Conservation (phyloP, 495 filamentous ascomycete species). For the Penicillium robsamsonii region DNA sequence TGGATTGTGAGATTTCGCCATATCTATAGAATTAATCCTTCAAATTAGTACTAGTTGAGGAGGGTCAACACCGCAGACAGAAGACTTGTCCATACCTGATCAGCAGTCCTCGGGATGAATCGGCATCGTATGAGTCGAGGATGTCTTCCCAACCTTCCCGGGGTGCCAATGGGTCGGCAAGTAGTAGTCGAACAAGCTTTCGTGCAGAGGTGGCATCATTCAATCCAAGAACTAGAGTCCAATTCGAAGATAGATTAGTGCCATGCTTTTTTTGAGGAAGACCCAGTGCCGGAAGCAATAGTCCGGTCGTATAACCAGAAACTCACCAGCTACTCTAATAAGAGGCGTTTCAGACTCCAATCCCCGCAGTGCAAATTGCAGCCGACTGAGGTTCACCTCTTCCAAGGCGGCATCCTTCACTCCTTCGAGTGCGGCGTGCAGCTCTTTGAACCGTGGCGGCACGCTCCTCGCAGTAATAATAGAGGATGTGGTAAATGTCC, state of each 20-base stretch:
- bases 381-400: constrained; percentile 69
- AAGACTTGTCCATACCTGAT: constrained; percentile 47
- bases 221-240: constrained; percentile 50
- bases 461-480: constrained; percentile 33
- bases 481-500: constrained; percentile 28
- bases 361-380: constrained; percentile 77
- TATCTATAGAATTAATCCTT: constrained; percentile 37
- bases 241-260: constrained; percentile 3
- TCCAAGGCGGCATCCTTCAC: constrained; percentile 61
- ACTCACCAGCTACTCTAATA: constrained; percentile 67
- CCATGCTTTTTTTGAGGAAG: not conserved
- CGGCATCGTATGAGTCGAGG: constrained; percentile 48
- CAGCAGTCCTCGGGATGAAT: constrained; percentile 52
- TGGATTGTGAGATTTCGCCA: constrained; percentile 47
- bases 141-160: constrained; percentile 69
- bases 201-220: constrained; percentile 48
- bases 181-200: constrained; percentile 64
- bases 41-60: not conserved
- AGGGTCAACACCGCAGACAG: not conserved
- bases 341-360: constrained; percentile 63
- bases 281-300: not conserved
- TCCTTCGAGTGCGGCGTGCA: constrained; percentile 60
- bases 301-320: not conserved
- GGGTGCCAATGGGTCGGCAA: constrained; percentile 72
- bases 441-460: constrained; percentile 41